Conservation (phyloP, 257 asterid species). For the Nicotiana attenuata region DNA sequence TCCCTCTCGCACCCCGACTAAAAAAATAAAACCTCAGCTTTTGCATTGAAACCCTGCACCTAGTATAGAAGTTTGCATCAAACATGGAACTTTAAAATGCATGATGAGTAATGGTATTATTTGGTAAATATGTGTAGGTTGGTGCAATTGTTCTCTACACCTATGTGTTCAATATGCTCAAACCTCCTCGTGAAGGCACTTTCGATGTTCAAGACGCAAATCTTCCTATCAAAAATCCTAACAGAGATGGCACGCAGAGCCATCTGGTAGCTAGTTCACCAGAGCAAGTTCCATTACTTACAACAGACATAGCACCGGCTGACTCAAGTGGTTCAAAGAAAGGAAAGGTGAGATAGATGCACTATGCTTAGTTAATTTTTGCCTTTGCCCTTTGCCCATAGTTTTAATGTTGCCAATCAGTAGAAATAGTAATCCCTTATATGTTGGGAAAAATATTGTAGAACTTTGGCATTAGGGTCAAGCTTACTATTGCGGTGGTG, state of each 20-base stretch:
- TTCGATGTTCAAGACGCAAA: conserved; percentile 52
- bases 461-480: neutral
- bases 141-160: conserved; percentile 95
- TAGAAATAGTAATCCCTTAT: neutral
- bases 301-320: conserved; percentile 37
- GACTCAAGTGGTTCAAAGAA: conserved; percentile 33
- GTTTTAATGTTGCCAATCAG: neutral
- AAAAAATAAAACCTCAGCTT: neutral
- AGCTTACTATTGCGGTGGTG: neutral
- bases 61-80: neutral
- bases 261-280: conserved; percentile 35
- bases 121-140: conserved; percentile 40
- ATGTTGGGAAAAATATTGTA: neutral
- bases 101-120: neutral
- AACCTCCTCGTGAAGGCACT: conserved; percentile 90
- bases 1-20: neutral
- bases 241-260: conserved; percentile 25
- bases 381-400: neutral
- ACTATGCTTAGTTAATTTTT: neutral
- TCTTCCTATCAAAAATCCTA: conserved; percentile 40
- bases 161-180: conserved; percentile 86
- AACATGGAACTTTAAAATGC: neutral
- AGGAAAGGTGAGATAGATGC: conserved; percentile 38
- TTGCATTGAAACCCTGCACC: neutral
- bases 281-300: conserved; percentile 68